These are phyloP conservation scores for Ogataea paradorogensis DNA, from an alignment of 805 yeast species.

Conservation along the genomic window DNA sequence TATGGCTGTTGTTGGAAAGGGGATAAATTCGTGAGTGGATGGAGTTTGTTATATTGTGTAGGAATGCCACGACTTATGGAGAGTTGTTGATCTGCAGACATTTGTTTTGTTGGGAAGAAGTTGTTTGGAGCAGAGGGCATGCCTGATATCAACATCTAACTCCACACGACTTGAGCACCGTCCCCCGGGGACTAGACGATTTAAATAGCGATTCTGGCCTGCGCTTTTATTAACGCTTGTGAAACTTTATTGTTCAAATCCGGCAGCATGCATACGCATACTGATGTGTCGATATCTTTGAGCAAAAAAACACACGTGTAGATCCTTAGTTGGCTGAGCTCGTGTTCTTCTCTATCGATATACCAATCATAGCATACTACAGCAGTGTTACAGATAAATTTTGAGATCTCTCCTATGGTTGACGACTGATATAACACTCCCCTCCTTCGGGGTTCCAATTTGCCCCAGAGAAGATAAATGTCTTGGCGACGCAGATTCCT, in stretches of 20 bases:
- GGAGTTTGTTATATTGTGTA: not conserved
- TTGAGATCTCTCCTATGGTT: no score
- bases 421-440: no score
- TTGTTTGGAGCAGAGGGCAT: conserved; percentile 1
- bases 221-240: no score
- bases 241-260: not conserved
- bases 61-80: not conserved
- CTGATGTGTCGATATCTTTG: not conserved
- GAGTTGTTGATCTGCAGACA: not conserved
- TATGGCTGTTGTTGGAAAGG: conserved; percentile 1
- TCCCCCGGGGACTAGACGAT: not conserved
- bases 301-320: no score
- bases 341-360: no score
- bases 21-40: not conserved
- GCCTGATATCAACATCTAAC: not conserved
- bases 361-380: no score
- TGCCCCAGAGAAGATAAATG: no score
- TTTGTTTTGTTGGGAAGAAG: not conserved
- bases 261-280: not conserved
- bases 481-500: no score
- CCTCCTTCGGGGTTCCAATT: no score
- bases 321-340: no score
- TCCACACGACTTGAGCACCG: not conserved
- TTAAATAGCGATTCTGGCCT: not conserved
- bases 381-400: no score